phyloP scores from a whole-genome alignment of 1,139 yeast genomes.

The Yarrowia galli region DNA sequence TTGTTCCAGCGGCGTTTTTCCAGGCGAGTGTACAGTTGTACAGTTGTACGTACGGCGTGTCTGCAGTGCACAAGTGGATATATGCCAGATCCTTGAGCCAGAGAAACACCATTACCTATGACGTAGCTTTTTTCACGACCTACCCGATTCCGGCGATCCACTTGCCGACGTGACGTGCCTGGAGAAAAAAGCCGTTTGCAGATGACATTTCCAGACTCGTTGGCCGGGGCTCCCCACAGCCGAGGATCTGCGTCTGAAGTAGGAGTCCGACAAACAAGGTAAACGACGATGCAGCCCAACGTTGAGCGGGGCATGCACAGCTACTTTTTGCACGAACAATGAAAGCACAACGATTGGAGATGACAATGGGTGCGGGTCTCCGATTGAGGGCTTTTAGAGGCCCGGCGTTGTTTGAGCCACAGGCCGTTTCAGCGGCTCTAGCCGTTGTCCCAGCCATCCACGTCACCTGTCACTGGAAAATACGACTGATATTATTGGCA shows the following conservation, averaged over 20 bases:
- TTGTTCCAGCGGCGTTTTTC: background rate
- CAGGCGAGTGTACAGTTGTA: too few species aligned
- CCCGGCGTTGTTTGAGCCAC: too few species aligned
- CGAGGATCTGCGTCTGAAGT: conserved; percentile 14
- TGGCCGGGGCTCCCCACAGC: conserved; percentile 8
- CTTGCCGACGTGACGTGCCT: background rate
- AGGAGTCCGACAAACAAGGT: conserved; percentile 27
- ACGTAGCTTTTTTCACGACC: background rate
- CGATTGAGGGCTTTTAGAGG: too few species aligned
- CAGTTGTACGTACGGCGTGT: too few species aligned
- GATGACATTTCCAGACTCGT: background rate
- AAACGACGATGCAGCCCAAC: conserved; percentile 13
- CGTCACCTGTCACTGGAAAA: too few species aligned
- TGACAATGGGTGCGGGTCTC: too few species aligned
- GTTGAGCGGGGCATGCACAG: conserved; percentile 22
- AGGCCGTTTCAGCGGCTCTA: too few species aligned
- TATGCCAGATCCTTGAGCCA: too few species aligned
- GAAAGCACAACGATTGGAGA: background rate
- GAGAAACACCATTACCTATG: too few species aligned
- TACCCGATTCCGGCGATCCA: conserved; percentile 27
- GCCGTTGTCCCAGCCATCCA: too few species aligned
- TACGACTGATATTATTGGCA: too few species aligned
- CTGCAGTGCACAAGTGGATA: too few species aligned
- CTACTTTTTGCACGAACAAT: background rate
- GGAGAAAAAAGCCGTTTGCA: background rate